Conservation (phyloP, 441 rosid genomes). For the Erodium trifolium region DNA sequence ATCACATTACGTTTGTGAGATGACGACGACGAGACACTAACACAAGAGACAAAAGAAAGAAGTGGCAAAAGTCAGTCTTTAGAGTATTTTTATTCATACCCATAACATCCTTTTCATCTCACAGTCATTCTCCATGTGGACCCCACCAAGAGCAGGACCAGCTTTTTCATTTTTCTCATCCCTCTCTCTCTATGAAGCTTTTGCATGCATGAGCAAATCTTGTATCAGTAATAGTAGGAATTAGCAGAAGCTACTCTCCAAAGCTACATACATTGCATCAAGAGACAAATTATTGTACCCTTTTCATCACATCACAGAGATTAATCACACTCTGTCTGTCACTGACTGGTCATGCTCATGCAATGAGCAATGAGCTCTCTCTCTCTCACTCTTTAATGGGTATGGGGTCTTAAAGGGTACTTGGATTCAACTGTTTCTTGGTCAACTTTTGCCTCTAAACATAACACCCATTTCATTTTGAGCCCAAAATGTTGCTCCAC, state of each 20-base stretch:
- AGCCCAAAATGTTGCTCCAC: neutral
- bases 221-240: neutral
- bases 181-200: neutral
- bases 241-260: neutral
- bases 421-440: slow-evolving; percentile 3
- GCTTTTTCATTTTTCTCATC: neutral
- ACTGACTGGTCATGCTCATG: slow-evolving; percentile 2
- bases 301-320: neutral
- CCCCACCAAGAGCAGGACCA: neutral
- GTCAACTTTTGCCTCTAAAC: neutral
- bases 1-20: no score
- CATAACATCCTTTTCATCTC: slow-evolving; percentile 11
- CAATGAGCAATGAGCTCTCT: no score
- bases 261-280: neutral
- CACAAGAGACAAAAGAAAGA: slow-evolving; percentile 40
- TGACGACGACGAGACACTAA: no score
- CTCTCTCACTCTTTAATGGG: neutral
- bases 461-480: neutral
- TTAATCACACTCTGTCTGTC: neutral
- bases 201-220: slow-evolving; percentile 2
- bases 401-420: neutral
- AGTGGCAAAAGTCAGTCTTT: slow-evolving; percentile 29
- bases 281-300: neutral
- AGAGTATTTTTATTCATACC: slow-evolving; percentile 16
- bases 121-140: neutral